Conservation (phyloP, 371 early-diverging fungal species). For the Umbelopsis sp. region DNA sequence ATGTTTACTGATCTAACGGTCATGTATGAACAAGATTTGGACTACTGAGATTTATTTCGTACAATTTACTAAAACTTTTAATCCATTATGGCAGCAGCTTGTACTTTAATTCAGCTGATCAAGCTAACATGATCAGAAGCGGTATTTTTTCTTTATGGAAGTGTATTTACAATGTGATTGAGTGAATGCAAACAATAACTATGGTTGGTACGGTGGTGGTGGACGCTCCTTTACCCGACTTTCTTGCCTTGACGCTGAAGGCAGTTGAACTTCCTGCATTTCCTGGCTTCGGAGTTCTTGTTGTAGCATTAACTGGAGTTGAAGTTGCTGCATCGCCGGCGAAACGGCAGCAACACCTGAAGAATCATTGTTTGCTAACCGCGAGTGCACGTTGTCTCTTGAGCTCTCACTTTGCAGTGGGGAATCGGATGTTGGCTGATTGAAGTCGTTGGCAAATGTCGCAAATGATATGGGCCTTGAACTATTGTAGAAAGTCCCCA, state of each 20-base stretch:
- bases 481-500: neutral
- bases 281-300: slow-evolving; percentile 8
- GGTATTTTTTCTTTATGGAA: no score
- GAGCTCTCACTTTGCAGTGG: neutral
- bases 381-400: neutral
- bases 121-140: neutral
- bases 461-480: neutral
- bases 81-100: no score
- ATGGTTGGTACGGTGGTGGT: slow-evolving; percentile 7
- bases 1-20: no score
- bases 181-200: neutral
- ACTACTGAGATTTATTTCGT: no score
- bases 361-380: neutral
- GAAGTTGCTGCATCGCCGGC: slow-evolving; percentile 8
- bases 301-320: neutral
- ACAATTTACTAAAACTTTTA: no score
- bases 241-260: neutral
- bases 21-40: no score
- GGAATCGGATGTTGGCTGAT: neutral
- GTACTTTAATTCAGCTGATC: neutral
- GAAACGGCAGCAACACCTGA: neutral
- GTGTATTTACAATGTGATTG: slow-evolving; percentile 6
- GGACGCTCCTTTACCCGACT: neutral
- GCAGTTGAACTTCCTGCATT: neutral
- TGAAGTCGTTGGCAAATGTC: slow-evolving; percentile 6